Evolutionary conservation across 345 rosid genomes (phyloP), one percentile per base, ranked within the genome.

Genomic region (Euphorbia lathyris): DNA sequence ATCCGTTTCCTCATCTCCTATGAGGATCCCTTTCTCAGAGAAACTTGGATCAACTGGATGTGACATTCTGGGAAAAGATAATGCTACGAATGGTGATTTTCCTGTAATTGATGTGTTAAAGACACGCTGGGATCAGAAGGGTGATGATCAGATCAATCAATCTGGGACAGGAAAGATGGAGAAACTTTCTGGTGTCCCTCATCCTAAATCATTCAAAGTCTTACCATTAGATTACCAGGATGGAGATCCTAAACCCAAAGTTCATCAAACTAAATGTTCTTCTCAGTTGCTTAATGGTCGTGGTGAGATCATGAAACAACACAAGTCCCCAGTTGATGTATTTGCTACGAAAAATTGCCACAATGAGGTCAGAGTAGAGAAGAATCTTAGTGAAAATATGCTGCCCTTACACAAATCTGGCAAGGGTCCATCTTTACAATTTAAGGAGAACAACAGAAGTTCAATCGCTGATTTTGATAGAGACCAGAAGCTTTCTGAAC

Each of bases 1-100:
- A 73, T 78, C 93, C 72, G 84, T 81, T 63, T 82, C 84, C 52
- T 80, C 89, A 9, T 83, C 85, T 53, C 89, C 82, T 47, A 65
- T 75, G 69, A 82, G 83, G 72, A 58, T 62, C 67, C 45, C 76
- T 67, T 48, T 65, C 64, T 50, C 70, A 48, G 77, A 51, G 42
- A 82, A 82, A 75, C 72, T 68, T 79, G 70, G 73, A 58, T 69
- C 74, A 61, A 69, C 57, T 13, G 71, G 71, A 52, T 66, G 45
- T 61, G 68, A 69, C 34, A 30, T 69, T 72, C 63, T 67, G 57
- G 79, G 73, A 63, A 78, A 74, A 63, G 79, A 58, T 66, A 73
- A 72, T 58, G 66, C 66, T 73, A 77, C 65, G 52, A 76, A 69
- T 69, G 68, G 75, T 36, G 65, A 61, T 40, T 27, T 52, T 63